Evolutionary conservation across 2,329 filamentous ascomycete genomes (phyloP).

Genomic region (Talaromyces marneffei): DNA sequence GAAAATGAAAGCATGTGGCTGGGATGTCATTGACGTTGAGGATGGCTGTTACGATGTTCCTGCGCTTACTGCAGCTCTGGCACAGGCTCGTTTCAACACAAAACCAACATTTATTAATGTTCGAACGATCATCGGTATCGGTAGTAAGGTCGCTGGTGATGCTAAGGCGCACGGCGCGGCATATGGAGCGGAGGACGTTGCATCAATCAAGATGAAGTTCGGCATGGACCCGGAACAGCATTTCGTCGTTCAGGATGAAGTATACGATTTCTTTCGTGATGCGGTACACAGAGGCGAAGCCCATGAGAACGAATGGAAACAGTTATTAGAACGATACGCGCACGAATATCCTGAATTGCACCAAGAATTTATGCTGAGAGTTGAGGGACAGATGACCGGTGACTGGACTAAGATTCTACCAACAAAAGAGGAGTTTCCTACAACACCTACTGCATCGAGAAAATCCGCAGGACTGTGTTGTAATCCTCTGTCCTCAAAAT

Average conservation of each 20-base stretch:
- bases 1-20: conserved; percentile 54
- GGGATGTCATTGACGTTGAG: conserved; percentile 50
- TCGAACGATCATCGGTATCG: conserved; percentile 49
- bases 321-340: conserved; percentile 41
- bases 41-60: conserved; percentile 50
- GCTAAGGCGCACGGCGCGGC: conserved; percentile 55
- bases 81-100: conserved; percentile 35
- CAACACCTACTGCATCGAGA: conserved; percentile 47
- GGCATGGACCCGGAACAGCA: conserved; percentile 47
- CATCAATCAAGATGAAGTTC: conserved; percentile 48
- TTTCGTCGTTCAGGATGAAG: conserved; percentile 43
- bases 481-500: conserved; percentile 47
- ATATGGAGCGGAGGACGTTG: conserved; percentile 51
- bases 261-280: conserved; percentile 50
- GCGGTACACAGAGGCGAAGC: conserved; percentile 43
- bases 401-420: conserved; percentile 51
- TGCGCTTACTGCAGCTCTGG: conserved; percentile 43
- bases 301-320: conserved; percentile 46
- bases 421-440: conserved; percentile 37
- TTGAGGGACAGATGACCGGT: conserved; percentile 44
- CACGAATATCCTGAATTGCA: conserved; percentile 43
- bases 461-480: conserved; percentile 44
- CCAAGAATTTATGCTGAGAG: conserved; percentile 45
- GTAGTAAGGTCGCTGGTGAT: conserved; percentile 41
- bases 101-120: conserved; percentile 55